Percentiles rank a stretch among this genome's conserved stretches.
phyloP scores from a whole-genome alignment of 2,329 filamentous ascomycete genomes.

The Herpotrichia juniperi region DNA sequence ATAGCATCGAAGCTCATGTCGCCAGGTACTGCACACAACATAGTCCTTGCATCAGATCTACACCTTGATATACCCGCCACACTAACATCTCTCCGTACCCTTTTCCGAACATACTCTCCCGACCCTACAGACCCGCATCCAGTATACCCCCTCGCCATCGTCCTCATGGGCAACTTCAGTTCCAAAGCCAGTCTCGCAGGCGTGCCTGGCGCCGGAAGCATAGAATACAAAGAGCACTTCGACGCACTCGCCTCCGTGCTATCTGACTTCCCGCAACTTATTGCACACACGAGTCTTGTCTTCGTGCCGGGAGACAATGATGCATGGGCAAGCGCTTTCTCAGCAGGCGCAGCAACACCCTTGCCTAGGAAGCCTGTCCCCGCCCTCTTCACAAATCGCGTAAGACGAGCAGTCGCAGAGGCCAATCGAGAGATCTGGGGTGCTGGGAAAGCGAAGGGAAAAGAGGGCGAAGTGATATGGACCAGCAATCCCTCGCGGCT shows the following conservation, averaged over 20 bases:
- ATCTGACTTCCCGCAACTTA: constrained; percentile 79
- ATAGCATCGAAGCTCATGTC: constrained; percentile 73
- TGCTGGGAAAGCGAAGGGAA: constrained; percentile 48
- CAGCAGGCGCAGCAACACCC: constrained; percentile 72
- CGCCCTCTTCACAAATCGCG: constrained; percentile 85
- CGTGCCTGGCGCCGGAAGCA: constrained; percentile 75
- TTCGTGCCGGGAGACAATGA: constrained; percentile 98
- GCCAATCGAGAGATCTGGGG: constrained; percentile 74
- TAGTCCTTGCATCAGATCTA: constrained; percentile 84
- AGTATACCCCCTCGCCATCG: constrained; percentile 75
- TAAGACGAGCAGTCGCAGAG: constrained; percentile 78
- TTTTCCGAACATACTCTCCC: constrained; percentile 74
- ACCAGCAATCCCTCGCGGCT: constrained; percentile 85
- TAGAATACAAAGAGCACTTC: constrained; percentile 97
- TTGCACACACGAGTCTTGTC: constrained; percentile 81
- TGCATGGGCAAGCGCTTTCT: constrained; percentile 91
- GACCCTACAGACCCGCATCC: constrained; percentile 61
- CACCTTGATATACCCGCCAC: constrained; percentile 85
- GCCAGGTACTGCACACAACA: constrained; percentile 49
- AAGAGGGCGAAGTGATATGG: constrained; percentile 79
- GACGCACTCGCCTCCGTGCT: constrained; percentile 83
- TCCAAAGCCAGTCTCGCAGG: constrained; percentile 65
- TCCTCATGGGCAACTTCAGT: constrained; percentile 85
- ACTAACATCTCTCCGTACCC: constrained; percentile 78
- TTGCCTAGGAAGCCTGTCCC: constrained; percentile 77